These are phyloP conservation scores for Prunus salicina DNA, from an alignment of 306 rosid genomes.

Conservation along the genomic window DNA sequence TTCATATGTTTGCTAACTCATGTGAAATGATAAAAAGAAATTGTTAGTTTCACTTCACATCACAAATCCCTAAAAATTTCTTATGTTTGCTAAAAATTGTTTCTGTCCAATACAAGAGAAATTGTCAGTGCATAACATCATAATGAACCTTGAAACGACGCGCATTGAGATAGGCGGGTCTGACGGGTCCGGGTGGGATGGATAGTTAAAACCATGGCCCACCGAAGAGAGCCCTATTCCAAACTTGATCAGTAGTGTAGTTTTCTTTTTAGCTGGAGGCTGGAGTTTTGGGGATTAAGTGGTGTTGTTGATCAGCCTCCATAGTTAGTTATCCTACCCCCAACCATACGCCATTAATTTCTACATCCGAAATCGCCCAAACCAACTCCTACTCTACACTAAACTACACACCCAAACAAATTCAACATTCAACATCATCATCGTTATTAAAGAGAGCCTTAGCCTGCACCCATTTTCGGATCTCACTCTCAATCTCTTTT, in stretches of 20 bases:
- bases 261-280: neutral
- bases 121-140: no score
- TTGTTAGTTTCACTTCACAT: neutral
- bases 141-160: neutral
- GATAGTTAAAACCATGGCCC: neutral
- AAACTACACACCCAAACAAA: neutral
- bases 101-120: no score
- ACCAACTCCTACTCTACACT: neutral
- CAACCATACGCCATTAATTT: constrained; percentile 58
- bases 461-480: neutral
- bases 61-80: no score
- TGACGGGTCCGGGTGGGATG: neutral
- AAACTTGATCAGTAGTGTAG: neutral
- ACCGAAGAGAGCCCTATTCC: constrained; percentile 16
- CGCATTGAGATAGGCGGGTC: neutral
- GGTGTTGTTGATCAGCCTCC: constrained; percentile 28
- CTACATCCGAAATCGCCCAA: constrained; percentile 25
- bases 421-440: neutral
- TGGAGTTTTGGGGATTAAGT: neutral
- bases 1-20: neutral
- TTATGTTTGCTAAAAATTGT: neutral
- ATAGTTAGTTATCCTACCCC: constrained; percentile 71
- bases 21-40: neutral
- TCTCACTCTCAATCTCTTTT: constrained; percentile 20
- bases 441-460: neutral